Percentiles rank a stretch among this genome's conserved stretches.
Evolutionary conservation across 495 filamentous ascomycete genomes (phyloP).

Genomic region (Penicillium herquei): DNA sequence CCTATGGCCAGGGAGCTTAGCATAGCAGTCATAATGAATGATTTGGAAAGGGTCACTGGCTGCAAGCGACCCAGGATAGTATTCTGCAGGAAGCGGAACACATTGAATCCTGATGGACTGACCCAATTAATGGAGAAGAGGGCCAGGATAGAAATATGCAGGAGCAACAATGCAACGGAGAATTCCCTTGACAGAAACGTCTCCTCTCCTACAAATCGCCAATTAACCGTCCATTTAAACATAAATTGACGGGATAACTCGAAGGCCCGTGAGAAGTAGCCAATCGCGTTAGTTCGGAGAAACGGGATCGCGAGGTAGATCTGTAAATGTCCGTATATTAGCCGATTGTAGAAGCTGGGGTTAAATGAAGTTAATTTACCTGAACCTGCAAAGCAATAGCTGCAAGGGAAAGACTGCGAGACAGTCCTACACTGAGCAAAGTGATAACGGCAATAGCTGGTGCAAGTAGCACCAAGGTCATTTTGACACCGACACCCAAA

Average conservation of each 20-base stretch:
- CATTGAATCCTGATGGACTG: conserved; percentile 44
- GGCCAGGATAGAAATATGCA: conserved; percentile 65
- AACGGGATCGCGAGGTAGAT: conserved; percentile 74
- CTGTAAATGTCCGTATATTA: conserved; percentile 28
- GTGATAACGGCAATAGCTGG: conserved; percentile 75
- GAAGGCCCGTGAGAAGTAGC: conserved; percentile 80
- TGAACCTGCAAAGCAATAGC: conserved; percentile 72
- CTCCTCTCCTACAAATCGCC: conserved; percentile 86
- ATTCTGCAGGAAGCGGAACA: conserved; percentile 50
- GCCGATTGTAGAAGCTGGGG: not conserved
- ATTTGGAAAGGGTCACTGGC: conserved; percentile 60
- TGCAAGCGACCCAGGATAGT: conserved; percentile 54
- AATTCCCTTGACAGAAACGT: conserved; percentile 75
- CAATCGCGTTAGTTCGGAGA: conserved; percentile 59
- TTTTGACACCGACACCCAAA: conserved; percentile 82
- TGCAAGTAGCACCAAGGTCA: conserved; percentile 79
- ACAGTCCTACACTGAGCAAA: conserved; percentile 65
- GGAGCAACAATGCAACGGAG: conserved; percentile 60
- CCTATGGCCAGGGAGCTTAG: conserved; percentile 81
- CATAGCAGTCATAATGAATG: conserved; percentile 74
- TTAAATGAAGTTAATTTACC: conserved; percentile 33
- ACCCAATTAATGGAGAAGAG: conserved; percentile 63
- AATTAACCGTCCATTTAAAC: conserved; percentile 99
- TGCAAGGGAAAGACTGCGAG: conserved; percentile 61
- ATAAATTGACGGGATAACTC: conserved; percentile 86